Conservation (phyloP, 208 protist genomes). For the Kentomonas sorsogonicus region DNA sequence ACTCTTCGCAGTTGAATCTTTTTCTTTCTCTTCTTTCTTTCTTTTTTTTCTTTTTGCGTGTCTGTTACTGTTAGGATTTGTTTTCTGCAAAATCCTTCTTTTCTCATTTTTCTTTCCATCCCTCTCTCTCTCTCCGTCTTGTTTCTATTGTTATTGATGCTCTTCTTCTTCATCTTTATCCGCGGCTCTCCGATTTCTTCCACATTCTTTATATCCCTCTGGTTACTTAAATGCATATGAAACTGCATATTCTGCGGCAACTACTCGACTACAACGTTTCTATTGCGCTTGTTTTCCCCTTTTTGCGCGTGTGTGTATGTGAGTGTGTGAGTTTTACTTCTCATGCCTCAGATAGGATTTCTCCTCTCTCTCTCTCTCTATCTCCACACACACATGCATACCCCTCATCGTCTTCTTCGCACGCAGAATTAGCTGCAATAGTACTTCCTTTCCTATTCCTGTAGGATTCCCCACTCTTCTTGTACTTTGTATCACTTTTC, state of each 20-base stretch:
- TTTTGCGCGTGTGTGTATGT: not conserved
- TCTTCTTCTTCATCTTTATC: conserved; percentile 5
- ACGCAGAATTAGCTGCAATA: too few species aligned
- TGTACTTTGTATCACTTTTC: too few species aligned
- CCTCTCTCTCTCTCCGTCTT: not conserved
- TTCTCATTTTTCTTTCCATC: not conserved
- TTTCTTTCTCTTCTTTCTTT: conserved; percentile 10
- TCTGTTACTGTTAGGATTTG: not conserved
- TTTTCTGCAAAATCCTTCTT: too few species aligned
- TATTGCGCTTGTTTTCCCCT: not conserved
- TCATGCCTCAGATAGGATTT: too few species aligned
- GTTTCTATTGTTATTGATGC: not conserved
- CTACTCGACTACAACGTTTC: not conserved
- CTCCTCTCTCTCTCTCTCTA: too few species aligned
- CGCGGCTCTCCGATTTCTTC: not conserved
- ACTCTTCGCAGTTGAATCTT: not conserved
- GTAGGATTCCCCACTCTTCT: too few species aligned
- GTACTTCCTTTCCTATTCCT: too few species aligned
- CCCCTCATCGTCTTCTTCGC: too few species aligned
- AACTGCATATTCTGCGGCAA: not conserved
- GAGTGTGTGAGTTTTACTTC: too few species aligned
- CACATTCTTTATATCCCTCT: conserved; percentile 3
- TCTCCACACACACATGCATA: too few species aligned
- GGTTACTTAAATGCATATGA: not conserved
- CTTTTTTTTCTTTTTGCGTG: conserved; percentile 11